Conservation (phyloP, 352 stramenopile genomes). For the Phytophthora fragariaefolia region DNA sequence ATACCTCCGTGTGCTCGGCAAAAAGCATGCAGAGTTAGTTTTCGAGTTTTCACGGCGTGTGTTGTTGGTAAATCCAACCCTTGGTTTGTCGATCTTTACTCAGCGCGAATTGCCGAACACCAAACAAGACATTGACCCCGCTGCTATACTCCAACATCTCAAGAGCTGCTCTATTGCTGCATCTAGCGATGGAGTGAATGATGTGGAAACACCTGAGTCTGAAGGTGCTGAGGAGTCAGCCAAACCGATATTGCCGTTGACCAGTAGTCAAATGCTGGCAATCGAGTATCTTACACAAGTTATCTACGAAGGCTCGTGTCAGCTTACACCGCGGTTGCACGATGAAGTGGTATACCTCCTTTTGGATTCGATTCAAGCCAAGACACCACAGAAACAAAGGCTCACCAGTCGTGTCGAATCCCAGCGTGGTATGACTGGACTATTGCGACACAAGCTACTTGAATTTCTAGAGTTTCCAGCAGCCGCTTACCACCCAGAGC, state of each 20-base stretch:
- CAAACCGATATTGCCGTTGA: constrained; percentile 53
- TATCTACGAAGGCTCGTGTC: constrained; percentile 50
- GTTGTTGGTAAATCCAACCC: constrained; percentile 52
- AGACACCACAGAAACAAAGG: constrained; percentile 37
- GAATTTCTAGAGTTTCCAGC: constrained; percentile 65
- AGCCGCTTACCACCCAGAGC: constrained; percentile 75
- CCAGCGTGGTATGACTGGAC: constrained; percentile 62
- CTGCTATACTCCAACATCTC: constrained; percentile 66
- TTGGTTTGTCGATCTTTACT: constrained; percentile 84
- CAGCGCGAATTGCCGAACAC: constrained; percentile 53
- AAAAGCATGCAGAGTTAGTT: constrained; percentile 72
- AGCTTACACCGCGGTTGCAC: constrained; percentile 59
- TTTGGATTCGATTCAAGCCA: constrained; percentile 68
- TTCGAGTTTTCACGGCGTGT: constrained; percentile 86
- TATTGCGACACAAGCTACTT: constrained; percentile 69
- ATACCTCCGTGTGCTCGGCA: constrained; percentile 70
- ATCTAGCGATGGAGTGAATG: not conserved
- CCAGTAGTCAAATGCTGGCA: constrained; percentile 65
- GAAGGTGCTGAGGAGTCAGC: constrained; percentile 19
- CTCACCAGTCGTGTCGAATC: constrained; percentile 65
- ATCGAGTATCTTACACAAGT: constrained; percentile 85
- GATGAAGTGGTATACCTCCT: constrained; percentile 85
- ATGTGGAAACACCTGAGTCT: not conserved
- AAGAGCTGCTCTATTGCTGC: constrained; percentile 58
- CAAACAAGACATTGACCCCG: constrained; percentile 71